Conservation (phyloP, 2,329 filamentous ascomycete genomes). For the Fusarium vanettenii region DNA sequence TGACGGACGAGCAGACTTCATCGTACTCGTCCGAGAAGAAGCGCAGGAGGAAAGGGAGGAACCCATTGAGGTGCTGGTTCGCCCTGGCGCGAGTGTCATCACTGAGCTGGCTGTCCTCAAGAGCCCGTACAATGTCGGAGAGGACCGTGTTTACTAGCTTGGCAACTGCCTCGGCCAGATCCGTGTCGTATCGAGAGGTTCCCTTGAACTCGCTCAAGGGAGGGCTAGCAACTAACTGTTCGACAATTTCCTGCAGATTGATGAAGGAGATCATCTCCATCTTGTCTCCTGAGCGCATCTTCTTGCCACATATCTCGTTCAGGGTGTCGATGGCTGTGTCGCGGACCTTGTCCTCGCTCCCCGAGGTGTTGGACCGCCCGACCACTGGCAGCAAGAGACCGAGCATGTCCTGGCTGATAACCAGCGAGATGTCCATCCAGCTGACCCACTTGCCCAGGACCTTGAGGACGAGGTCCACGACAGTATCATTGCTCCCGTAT, state of each 20-base stretch:
- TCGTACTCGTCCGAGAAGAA: constrained; percentile 99
- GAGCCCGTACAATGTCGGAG: constrained; percentile 85
- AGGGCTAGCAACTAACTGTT: constrained; percentile 86
- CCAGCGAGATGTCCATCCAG: constrained; percentile 96
- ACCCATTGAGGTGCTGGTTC: constrained; percentile 83
- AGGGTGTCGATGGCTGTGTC: constrained; percentile 95
- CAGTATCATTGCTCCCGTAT: constrained; percentile 77
- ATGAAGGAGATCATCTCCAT: constrained; percentile 93
- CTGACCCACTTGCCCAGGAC: constrained; percentile 98
- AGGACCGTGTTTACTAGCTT: constrained; percentile 94
- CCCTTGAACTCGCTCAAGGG: constrained; percentile 82
- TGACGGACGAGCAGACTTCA: constrained; percentile 95
- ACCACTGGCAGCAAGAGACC: constrained; percentile 87
- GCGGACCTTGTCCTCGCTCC: constrained; percentile 81
- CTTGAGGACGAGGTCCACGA: constrained; percentile 89
- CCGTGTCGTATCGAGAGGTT: constrained; percentile 91
- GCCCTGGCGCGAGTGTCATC: constrained; percentile 77
- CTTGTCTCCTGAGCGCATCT: constrained; percentile 96
- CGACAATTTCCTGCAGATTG: constrained; percentile 86
- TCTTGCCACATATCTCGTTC: constrained; percentile 96
- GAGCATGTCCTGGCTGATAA: constrained; percentile 91
- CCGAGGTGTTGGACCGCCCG: constrained; percentile 73
- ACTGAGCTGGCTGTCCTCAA: constrained; percentile 75
- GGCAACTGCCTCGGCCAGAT: constrained; percentile 93
- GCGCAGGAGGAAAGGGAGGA: constrained; percentile 86